These are phyloP conservation scores for Argentina anserina DNA, from an alignment of 306 rosid genomes.

Conservation along the genomic window DNA sequence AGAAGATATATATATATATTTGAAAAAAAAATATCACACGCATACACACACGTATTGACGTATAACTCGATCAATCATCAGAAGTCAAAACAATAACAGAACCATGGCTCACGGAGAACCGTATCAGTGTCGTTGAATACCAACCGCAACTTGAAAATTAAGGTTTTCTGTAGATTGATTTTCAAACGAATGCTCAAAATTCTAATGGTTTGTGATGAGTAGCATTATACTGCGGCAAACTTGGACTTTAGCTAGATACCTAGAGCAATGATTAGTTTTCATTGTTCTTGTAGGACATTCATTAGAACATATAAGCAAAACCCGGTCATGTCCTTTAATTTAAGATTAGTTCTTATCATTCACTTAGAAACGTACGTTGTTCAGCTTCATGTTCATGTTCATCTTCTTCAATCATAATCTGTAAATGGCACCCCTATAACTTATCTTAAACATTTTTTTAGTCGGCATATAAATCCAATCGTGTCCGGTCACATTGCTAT, in stretches of 20 bases:
- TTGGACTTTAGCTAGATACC: background rate
- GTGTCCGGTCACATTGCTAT: conserved; percentile 6
- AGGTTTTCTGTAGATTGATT: background rate
- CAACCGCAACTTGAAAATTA: background rate
- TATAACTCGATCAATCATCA: background rate
- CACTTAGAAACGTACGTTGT: background rate
- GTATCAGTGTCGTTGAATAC: conserved; percentile 17
- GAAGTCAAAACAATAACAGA: background rate
- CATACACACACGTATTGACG: background rate
- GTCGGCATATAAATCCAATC: conserved; percentile 44
- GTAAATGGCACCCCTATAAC: conserved; percentile 12
- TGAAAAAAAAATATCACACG: no score
- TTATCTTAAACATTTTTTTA: conserved; percentile 28
- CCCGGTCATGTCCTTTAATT: background rate
- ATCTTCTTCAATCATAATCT: background rate
- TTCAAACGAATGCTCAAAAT: conserved; percentile 2
- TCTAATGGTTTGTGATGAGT: background rate
- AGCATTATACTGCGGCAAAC: background rate
- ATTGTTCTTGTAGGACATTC: background rate
- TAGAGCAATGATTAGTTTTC: background rate
- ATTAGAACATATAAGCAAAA: background rate
- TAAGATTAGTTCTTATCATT: conserved; percentile 36
- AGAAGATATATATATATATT: no score
- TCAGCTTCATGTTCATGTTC: conserved; percentile 9
- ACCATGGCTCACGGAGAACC: background rate